Conservation (phyloP, 768 basidiomycete genomes). For the Hypsizygus marmoreus region DNA sequence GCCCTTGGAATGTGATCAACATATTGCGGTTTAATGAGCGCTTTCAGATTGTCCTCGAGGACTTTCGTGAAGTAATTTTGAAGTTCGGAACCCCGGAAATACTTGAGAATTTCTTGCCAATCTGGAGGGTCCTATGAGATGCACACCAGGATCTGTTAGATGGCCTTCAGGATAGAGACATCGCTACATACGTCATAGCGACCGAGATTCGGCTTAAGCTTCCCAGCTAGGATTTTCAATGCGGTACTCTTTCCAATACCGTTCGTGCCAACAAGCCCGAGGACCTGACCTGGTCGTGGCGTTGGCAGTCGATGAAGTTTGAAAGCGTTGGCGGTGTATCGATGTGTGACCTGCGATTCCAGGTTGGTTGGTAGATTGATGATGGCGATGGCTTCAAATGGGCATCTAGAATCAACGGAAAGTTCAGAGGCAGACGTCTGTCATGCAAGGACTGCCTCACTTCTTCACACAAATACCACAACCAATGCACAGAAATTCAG, state of each 20-base stretch:
- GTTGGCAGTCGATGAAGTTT: conserved; percentile 98
- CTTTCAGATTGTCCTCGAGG: conserved; percentile 97
- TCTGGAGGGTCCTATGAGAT: conserved; percentile 85
- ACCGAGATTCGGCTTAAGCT: conserved; percentile 96
- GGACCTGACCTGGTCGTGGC: conserved; percentile 94
- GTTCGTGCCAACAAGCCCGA: conserved; percentile 98
- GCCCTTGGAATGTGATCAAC: conserved; percentile 98
- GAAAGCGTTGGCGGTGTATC: conserved; percentile 98
- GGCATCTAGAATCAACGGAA: conserved; percentile 63
- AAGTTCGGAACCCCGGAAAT: conserved; percentile 97
- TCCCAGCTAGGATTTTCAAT: conserved; percentile 94
- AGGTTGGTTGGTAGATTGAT: conserved; percentile 99
- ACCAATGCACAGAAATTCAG: conserved; percentile 97
- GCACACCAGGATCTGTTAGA: conserved; percentile 2
- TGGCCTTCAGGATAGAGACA: conserved; percentile 1
- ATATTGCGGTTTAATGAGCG: conserved; percentile 99
- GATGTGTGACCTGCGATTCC: conserved; percentile 94
- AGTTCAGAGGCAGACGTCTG: no score
- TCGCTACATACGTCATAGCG: conserved; percentile 80
- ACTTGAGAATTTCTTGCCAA: conserved; percentile 98
- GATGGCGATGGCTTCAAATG: conserved; percentile 98
- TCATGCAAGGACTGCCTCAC: conserved; percentile 60
- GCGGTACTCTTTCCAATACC: conserved; percentile 99
- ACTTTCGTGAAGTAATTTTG: conserved; percentile 99
- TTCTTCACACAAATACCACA: conserved; percentile 99